A percentile compares a stretch with the other conserved stretches of the same genome.
These are phyloP conservation scores for Beta macrorhiza DNA, from an alignment of 179 eudicot species.

Conservation along the genomic window DNA sequence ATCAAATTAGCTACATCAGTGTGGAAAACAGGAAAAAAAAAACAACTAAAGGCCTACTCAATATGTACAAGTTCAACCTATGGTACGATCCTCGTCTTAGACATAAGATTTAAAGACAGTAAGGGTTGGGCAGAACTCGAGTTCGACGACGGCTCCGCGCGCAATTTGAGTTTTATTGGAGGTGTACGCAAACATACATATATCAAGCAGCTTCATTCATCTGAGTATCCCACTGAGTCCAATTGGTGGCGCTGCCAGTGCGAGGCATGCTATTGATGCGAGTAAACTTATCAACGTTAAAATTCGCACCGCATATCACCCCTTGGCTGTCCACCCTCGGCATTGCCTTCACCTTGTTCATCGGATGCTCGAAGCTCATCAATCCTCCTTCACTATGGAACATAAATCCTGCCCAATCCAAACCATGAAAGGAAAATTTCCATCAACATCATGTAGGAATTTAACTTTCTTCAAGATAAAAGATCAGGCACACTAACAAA, in stretches of 20 bases:
- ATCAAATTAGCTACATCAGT: not conserved
- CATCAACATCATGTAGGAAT: not conserved
- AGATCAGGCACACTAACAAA: no score
- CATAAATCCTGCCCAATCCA: slow-evolving; percentile 56
- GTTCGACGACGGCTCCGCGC: not conserved
- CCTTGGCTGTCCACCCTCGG: slow-evolving; percentile 93
- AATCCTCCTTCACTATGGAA: slow-evolving; percentile 84
- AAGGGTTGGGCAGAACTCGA: not conserved
- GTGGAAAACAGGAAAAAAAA: not conserved
- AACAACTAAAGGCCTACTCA: not conserved
- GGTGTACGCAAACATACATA: no score
- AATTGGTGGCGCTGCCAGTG: slow-evolving; percentile 67
- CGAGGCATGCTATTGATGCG: slow-evolving; percentile 84
- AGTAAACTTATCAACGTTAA: slow-evolving; percentile 66
- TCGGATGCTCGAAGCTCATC: slow-evolving; percentile 91
- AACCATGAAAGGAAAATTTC: not conserved
- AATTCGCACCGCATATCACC: slow-evolving; percentile 73
- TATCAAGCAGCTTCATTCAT: slow-evolving; percentile 33
- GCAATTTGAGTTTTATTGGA: not conserved
- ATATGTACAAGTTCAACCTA: not conserved
- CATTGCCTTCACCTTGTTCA: slow-evolving; percentile 83
- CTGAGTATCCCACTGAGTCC: slow-evolving; percentile 59
- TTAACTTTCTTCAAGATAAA: not conserved
- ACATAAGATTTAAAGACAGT: not conserved
- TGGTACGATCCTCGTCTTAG: not conserved